Base-by-base conservation (phyloP, 345 rosid species). In the Barbarea vulgaris region DNA sequence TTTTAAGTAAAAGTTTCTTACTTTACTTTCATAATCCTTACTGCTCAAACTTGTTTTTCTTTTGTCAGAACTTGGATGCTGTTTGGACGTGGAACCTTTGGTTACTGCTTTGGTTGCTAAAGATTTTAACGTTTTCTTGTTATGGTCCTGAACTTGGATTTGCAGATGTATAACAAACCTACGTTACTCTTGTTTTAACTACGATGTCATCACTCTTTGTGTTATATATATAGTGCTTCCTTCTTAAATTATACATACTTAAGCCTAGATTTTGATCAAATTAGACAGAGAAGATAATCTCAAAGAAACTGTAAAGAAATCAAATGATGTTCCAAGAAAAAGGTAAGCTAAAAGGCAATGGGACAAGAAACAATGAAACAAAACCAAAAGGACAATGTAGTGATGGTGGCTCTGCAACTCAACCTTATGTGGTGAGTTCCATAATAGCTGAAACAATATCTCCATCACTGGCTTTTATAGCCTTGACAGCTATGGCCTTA, bases 371-470 rank as follows among this genome's bases (percentile, higher is more conserved):
- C 17, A 31, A 25, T 12, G 58, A 56, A 47, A 56, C 59, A 25
- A 27, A 37, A 50, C 15, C 19, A 9, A 48, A 36, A 57, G 6
- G 14, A 48, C 25, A 46, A 33, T 51, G 24, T 9, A 17, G 22
- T 48, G 30, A 17, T 53, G 21, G 55, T 30, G 64, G 37, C 27
- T 74, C 28, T 31, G 24, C 11, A 34, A 56, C 30, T 65, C 17
- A 25, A 18, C 7, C 0, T 25, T 81, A 87, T 30, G 85, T 83
- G 6, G 94, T 86, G 60, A 93, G 96, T 81, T 90, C 96, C 94
- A 93, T 88, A 69, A 90, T 90, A 17, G 96, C 97, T 64, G 88
- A 78, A 70, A 92, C 94, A 59, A 90, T 92, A 77, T 92, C 94
- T 13, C 97, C 96, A 55, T 74, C 74, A 67, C 68, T 79, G 0